Evolutionary conservation across 345 rosid genomes (phyloP).

Genomic region (Lepidium didymum): DNA sequence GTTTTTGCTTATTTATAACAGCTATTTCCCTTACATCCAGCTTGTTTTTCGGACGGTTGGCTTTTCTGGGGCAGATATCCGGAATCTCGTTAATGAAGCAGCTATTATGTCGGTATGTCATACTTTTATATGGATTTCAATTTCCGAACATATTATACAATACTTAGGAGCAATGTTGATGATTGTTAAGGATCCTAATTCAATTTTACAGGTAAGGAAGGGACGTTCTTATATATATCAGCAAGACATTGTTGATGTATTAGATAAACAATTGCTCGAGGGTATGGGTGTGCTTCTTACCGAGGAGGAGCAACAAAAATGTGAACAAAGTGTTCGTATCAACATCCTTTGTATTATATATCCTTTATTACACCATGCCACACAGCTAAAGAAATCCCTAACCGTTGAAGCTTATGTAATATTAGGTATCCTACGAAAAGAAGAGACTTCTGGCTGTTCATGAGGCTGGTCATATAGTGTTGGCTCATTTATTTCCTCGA

Average conservation of each 20-base stretch:
- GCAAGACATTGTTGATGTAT: slow-evolving; percentile 83
- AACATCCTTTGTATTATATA: background rate
- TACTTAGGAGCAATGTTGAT: background rate
- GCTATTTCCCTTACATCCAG: slow-evolving; percentile 31
- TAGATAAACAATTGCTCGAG: slow-evolving; percentile 94
- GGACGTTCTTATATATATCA: slow-evolving; percentile 73
- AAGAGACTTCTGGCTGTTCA: slow-evolving; percentile 88
- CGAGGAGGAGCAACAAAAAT: slow-evolving; percentile 92
- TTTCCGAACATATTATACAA: background rate
- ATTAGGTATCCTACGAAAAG: slow-evolving; percentile 75
- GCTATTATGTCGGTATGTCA: slow-evolving; percentile 94
- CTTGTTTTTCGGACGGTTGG: slow-evolving; percentile 95
- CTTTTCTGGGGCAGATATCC: slow-evolving; percentile 93
- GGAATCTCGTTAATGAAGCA: slow-evolving; percentile 94
- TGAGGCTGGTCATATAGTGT: slow-evolving; percentile 89
- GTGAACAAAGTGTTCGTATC: slow-evolving; percentile 70
- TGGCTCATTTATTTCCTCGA: slow-evolving; percentile 94
- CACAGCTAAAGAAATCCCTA: background rate
- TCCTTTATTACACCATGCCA: background rate
- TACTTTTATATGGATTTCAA: background rate
- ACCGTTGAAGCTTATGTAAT: slow-evolving; percentile 15
- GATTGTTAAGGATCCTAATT: slow-evolving; percentile 2
- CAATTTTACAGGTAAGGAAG: slow-evolving; percentile 67
- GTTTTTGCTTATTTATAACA: slow-evolving; percentile 3
- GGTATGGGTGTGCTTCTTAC: slow-evolving; percentile 98